Base-by-base conservation (phyloP, 1,284 basidiomycete species). In the Cystobasidium pallidum region DNA sequence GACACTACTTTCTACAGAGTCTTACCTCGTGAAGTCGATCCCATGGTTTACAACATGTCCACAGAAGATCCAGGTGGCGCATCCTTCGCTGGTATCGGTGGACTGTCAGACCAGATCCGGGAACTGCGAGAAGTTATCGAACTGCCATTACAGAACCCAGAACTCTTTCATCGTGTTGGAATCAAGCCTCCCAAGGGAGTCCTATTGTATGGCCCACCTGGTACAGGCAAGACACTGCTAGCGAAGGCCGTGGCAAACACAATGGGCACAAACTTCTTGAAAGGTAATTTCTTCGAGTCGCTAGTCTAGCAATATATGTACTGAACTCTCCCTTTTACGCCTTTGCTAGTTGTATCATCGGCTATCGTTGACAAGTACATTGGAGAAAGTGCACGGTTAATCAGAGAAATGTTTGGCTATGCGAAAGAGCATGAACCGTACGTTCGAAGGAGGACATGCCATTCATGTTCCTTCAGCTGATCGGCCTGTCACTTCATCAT, bases 361-460 rank as follows among this genome's bases (percentile, higher is more conserved):
- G 96, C 95, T 24, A 98, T 99, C 77, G 96, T 99, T 71, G 95
- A 99, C 86, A 99, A 99, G 83, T 99, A 99, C 82, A 99, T 99
- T 73, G 96, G 96, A 78, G 96, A 99, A 84, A 92, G 90, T 73
- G 95, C 95, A 15, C 87, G 95, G 71, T 87, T 98, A 6, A 89
- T 99, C 28, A 87, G 92, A 30, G 94, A 99, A 81, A 98, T 99
- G 95, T 99, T 99, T 80, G 94, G 91, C 15, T 99, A 98, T 81
- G 95, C 95, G 10, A 87, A 86, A 77, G 95, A 98, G 80, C 94
- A 99, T 80, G 95, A 98, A 81, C 96, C 96, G 54, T 80, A 24
- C 36, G 70, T 65, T 7, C 15, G 17, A 11, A 19, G 1, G 10
- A 15, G 19, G 1, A 2, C 28, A 1, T 11, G 1, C 43, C 21